Percentiles rank a stretch among this genome's conserved stretches.
Evolutionary conservation across 129 eudicot genomes (phyloP).

Genomic region (Centella asiatica): DNA sequence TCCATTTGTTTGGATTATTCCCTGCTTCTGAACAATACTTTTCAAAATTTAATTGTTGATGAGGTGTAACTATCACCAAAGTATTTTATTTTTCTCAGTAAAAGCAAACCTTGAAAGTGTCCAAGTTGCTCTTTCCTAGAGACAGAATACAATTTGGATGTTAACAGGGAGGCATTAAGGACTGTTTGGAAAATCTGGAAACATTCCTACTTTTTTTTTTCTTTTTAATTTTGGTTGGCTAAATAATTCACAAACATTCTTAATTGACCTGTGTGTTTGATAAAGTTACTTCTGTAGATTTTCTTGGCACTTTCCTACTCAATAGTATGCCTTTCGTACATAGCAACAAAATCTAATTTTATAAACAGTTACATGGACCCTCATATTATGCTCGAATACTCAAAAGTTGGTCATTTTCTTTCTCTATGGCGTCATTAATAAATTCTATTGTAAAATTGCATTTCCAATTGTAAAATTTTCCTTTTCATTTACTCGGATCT

Average conservation of each 20-base stretch:
- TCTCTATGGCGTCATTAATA: no score
- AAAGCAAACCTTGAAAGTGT: slow-evolving; percentile 2
- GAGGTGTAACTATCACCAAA: slow-evolving; percentile 7
- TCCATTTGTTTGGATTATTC: slow-evolving; percentile 12
- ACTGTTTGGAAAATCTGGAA: not conserved
- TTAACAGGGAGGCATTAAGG: not conserved
- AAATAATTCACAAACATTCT: slow-evolving; percentile 1
- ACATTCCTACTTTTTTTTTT: no score
- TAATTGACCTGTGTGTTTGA: not conserved
- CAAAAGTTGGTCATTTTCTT: no score
- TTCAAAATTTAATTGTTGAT: not conserved
- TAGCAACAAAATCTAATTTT: not conserved
- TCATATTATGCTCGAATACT: no score
- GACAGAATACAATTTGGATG: slow-evolving; percentile 4
- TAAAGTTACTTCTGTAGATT: not conserved
- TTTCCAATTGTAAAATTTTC: no score
- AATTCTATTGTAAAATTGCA: no score
- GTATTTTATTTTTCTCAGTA: no score
- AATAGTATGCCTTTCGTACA: no score
- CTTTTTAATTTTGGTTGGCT: no score
- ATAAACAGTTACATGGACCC: no score
- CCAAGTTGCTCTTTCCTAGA: not conserved
- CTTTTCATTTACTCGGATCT: not conserved
- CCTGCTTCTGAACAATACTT: slow-evolving; percentile 7
- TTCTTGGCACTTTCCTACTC: not conserved